These are phyloP conservation scores for Pogostemon cablin DNA, from an alignment of 257 asterid genomes.

Conservation along the genomic window DNA sequence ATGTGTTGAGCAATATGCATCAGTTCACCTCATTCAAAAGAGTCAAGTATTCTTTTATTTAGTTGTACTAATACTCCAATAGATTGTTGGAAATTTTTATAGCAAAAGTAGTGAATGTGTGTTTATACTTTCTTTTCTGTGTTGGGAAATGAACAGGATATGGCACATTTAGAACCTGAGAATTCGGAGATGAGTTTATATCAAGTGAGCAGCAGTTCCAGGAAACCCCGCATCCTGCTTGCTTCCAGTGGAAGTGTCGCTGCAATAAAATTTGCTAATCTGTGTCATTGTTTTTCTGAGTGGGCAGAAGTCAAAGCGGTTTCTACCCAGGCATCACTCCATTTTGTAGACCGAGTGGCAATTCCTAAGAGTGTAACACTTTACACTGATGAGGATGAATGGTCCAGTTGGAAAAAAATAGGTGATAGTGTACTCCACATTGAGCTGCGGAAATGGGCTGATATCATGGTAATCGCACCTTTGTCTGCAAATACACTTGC, in stretches of 20 bases:
- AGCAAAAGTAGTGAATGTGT: not conserved
- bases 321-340: constrained; percentile 74
- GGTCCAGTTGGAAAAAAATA: constrained; percentile 76
- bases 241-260: constrained; percentile 97
- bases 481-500: constrained; percentile 94
- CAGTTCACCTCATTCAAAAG: constrained; percentile 5
- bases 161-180: constrained; percentile 43
- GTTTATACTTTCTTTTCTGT: constrained; percentile 1
- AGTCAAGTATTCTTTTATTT: not conserved
- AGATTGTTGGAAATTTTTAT: not conserved
- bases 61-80: not conserved
- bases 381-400: constrained; percentile 84
- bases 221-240: constrained; percentile 77
- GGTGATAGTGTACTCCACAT: constrained; percentile 85
- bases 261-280: constrained; percentile 78
- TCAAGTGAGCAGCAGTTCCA: constrained; percentile 37
- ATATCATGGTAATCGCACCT: constrained; percentile 90
- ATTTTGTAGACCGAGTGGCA: constrained; percentile 63
- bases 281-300: constrained; percentile 74
- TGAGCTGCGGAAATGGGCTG: constrained; percentile 90
- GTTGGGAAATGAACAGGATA: constrained; percentile 43
- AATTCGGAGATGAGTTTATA: constrained; percentile 35
- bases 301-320: constrained; percentile 97
- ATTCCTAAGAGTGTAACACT: constrained; percentile 70
- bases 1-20: constrained; percentile 2